A percentile compares a stretch with the other conserved stretches of the same genome.
Conservation (phyloP, 768 basidiomycete species). For the Boletus subcaerulescens region DNA sequence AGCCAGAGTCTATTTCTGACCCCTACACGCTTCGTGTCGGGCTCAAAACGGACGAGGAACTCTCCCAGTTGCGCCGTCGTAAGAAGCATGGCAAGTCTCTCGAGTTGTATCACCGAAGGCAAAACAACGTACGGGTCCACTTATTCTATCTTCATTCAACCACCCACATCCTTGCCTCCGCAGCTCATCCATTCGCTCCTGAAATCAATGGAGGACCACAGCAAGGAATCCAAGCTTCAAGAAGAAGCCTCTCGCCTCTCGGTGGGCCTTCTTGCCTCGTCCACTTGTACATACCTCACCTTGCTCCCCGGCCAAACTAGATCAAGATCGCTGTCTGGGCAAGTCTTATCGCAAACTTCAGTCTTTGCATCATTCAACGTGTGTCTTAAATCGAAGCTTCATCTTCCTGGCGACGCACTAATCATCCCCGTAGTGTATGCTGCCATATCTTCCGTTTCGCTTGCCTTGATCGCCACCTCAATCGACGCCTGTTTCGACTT, state of each 20-base stretch:
- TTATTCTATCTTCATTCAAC: not conserved
- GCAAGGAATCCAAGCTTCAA: constrained; percentile 71
- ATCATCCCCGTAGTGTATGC: constrained; percentile 68
- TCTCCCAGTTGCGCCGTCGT: constrained; percentile 56
- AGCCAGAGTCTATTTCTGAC: constrained; percentile 42
- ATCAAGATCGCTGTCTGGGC: constrained; percentile 87
- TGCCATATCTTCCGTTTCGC: constrained; percentile 76
- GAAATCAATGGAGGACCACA: constrained; percentile 89
- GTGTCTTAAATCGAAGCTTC: not conserved
- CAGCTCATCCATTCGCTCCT: constrained; percentile 86
- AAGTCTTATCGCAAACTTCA: constrained; percentile 75
- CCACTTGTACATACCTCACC: not conserved
- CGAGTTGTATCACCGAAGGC: constrained; percentile 63
- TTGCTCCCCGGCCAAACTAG: constrained; percentile 37
- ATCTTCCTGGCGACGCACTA: too few relatives aligned
- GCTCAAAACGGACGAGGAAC: constrained; percentile 58
- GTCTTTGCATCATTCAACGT: constrained; percentile 72
- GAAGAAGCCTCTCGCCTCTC: constrained; percentile 65
- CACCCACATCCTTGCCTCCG: not conserved
- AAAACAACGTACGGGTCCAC: constrained; percentile 60
- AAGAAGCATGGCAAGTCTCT: constrained; percentile 59
- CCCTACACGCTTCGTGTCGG: constrained; percentile 66
- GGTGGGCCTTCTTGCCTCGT: constrained; percentile 38
- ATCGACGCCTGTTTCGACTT: constrained; percentile 88
- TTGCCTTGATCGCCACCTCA: constrained; percentile 85